These are phyloP conservation scores for Clavaria fumosa DNA, from an alignment of 768 basidiomycete genomes.

Conservation along the genomic window DNA sequence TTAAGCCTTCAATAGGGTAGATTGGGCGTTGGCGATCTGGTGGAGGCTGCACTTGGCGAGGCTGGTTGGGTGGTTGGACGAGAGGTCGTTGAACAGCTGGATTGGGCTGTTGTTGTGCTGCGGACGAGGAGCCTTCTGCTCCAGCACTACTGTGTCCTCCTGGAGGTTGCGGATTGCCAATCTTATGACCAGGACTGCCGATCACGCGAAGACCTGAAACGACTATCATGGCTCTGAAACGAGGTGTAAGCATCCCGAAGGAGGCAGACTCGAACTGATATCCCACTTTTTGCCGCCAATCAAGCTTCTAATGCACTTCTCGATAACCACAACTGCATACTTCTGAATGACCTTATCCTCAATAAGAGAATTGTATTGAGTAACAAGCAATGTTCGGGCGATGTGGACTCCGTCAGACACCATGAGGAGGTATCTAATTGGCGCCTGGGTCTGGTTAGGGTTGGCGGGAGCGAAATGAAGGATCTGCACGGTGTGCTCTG, in stretches of 20 bases:
- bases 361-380: slow-evolving; percentile 69
- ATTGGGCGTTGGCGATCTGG: slow-evolving; percentile 21
- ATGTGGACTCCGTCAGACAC: slow-evolving; percentile 81
- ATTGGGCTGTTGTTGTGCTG: slow-evolving; percentile 4
- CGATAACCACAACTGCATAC: slow-evolving; percentile 52
- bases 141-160: background rate
- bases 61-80: slow-evolving; percentile 6
- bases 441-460: too few relatives aligned
- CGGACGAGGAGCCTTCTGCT: slow-evolving; percentile 4
- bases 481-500: slow-evolving; percentile 51
- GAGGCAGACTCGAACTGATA: too few relatives aligned
- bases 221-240: too few relatives aligned
- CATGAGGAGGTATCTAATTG: slow-evolving; percentile 55
- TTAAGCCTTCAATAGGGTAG: slow-evolving; percentile 84
- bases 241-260: too few relatives aligned
- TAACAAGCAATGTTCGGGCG: slow-evolving; percentile 90
- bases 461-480: slow-evolving; percentile 41
- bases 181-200: too few relatives aligned
- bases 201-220: slow-evolving; percentile 50
- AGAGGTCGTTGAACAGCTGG: slow-evolving; percentile 11
- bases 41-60: slow-evolving; percentile 10
- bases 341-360: slow-evolving; percentile 46
- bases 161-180: too few relatives aligned
- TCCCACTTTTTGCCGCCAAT: too few relatives aligned
- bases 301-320: slow-evolving; percentile 66